Base-by-base conservation (phyloP, 257 asterid genomes). In the Echium plantagineum region DNA sequence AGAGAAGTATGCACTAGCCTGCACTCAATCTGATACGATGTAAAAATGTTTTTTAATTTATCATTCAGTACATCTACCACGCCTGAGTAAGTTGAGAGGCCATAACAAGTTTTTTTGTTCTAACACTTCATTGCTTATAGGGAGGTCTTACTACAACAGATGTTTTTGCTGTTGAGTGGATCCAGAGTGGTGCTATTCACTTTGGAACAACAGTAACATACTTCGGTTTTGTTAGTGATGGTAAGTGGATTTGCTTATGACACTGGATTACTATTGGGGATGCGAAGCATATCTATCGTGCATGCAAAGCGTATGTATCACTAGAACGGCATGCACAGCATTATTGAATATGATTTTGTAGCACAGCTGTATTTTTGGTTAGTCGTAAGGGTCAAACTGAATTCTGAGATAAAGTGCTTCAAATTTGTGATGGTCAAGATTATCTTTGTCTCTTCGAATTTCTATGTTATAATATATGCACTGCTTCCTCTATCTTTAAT, bases 161-260 rank as follows among this genome's bases (percentile, higher is more conserved):
- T 82, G 96, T 91, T 73, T 88, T 91, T 83, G 98, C 95, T 52
- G 96, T 74, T 68, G 96, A 91, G 81, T 91, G 98, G 98, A 81
- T 85, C 66, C 85, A 91, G 68, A 77, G 85, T 71, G 98, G 98
- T 61, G 78, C 84, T 46, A 88, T 91, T 79, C 98, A 91, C 77
- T 91, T 88, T 62, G 96, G 98, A 78, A 82, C 73, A 68, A 91
- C 96, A 8, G 96, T 88, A 64, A 77, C 96, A 32, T 91, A 91
- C 80, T 91, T 91, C 63, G 98, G 98, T 62, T 88, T 91, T 67
- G 75, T 91, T 60, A 88, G 98, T 71, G 97, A 90, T 56, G 97
- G 97, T 90, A 83, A 79, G 69, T 68, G 60, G 13, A 66, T 66
- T 12, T 42, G 16, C 49, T 42, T 42, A 42, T 42, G 49, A 42